Evolutionary conservation across 2,329 filamentous ascomycete genomes (phyloP), one percentile per base, ranked within the genome.

Genomic region (Endoconidiophora polonica): DNA sequence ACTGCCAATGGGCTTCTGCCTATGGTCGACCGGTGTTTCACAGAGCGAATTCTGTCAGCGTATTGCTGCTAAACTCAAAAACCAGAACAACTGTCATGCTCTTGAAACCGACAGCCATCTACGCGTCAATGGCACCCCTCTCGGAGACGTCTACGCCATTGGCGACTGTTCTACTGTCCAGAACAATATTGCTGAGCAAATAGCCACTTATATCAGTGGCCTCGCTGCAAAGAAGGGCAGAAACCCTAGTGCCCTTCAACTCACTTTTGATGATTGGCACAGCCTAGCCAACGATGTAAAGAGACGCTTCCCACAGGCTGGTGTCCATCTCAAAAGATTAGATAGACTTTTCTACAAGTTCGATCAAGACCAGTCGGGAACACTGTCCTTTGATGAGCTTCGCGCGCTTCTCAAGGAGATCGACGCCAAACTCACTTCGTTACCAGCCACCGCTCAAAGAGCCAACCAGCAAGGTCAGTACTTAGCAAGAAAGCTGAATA

Each of bases 81-180:
- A 68, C 12, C 91, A 98, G 63, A 87, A 78, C 55, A 98, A 98
- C 66, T 77, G 75, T 38, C 88, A 91, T 61, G 91, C 93, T 2
- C 74, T 98, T 6, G 91, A 96, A 63, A 98, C 91, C 0, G 91
- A 98, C 62, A 80, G 86, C 1, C 90, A 98, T 61, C 79, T 96
- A 6, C 86, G 91, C 39, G 69, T 98, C 0, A 84, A 83, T 53
- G 91, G 91, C 48, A 78, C 91, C 0, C 91, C 91, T 0, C 67
- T 96, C 0, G 91, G 91, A 37, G 90, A 96, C 54, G 87, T 98
- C 20, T 98, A 98, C 60, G 88, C 88, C 44, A 87, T 98, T 55
- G 91, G 91, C 12, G 91, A 98, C 66, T 96, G 91, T 67, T 74
- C 86, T 5, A 98, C 93, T 0, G 90, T 98, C 0, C 93, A 98